Conservation (phyloP, 2,329 filamentous ascomycete species). For the Ophiocordyceps unilateralis region DNA sequence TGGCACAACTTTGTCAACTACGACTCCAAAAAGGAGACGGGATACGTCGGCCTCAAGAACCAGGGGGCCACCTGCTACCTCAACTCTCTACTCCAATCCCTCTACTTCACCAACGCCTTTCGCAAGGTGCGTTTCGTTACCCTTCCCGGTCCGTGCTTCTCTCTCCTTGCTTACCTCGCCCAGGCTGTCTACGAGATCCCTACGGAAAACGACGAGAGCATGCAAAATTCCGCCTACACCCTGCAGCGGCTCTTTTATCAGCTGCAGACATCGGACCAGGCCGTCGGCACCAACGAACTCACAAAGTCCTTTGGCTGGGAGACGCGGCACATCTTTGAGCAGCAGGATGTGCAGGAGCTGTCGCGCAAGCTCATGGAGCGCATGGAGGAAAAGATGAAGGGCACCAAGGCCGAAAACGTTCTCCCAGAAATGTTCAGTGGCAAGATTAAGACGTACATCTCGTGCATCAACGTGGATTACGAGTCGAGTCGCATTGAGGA, state of each 20-base stretch:
- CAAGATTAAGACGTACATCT: slow-evolving; percentile 97
- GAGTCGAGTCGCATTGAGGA: slow-evolving; percentile 92
- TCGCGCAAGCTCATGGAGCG: slow-evolving; percentile 95
- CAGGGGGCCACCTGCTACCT: slow-evolving; percentile 87
- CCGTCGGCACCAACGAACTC: slow-evolving; percentile 81
- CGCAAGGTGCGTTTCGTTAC: slow-evolving; percentile 46
- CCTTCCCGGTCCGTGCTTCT: slow-evolving; percentile 1
- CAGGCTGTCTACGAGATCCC: slow-evolving; percentile 95
- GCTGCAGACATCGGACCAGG: slow-evolving; percentile 67
- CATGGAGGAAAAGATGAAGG: slow-evolving; percentile 96
- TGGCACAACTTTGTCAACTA: slow-evolving; percentile 92
- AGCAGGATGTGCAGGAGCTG: slow-evolving; percentile 95
- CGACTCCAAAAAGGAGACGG: slow-evolving; percentile 97
- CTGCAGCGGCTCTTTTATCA: slow-evolving; percentile 90
- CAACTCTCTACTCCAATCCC: slow-evolving; percentile 67
- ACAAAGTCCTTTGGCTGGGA: slow-evolving; percentile 98
- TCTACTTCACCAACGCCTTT: slow-evolving; percentile 84
- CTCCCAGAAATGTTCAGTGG: slow-evolving; percentile 86
- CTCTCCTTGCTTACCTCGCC: not conserved
- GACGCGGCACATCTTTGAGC: slow-evolving; percentile 92
- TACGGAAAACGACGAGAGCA: slow-evolving; percentile 66
- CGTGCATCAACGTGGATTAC: slow-evolving; percentile 95
- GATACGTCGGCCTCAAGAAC: slow-evolving; percentile 91
- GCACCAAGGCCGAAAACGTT: slow-evolving; percentile 76
- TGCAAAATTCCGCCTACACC: slow-evolving; percentile 80